phyloP scores from a whole-genome alignment of 768 basidiomycete genomes.

The Mycena vulgaris region DNA sequence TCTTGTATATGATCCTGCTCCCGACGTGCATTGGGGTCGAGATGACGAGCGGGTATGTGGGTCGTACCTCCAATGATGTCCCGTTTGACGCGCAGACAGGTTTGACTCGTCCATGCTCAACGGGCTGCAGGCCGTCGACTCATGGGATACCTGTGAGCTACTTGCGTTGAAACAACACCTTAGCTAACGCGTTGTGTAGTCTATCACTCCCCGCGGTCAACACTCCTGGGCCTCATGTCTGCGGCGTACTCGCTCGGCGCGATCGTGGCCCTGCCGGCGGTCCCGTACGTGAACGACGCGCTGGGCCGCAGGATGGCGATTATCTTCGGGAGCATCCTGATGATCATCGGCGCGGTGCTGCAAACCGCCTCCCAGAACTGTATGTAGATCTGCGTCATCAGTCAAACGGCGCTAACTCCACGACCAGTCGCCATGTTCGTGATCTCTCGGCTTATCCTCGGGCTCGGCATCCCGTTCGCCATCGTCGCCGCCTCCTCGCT shows the following conservation, averaged over 20 bases:
- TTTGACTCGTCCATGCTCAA: conserved; percentile 77
- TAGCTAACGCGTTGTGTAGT: conserved; percentile 54
- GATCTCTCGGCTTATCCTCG: conserved; percentile 67
- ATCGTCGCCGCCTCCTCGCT: conserved; percentile 77
- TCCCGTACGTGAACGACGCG: conserved; percentile 65
- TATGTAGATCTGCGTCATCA: conserved; percentile 40
- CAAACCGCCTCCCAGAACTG: conserved; percentile 66
- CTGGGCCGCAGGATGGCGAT: conserved; percentile 69
- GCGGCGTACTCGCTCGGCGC: conserved; percentile 75
- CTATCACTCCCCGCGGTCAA: conserved; percentile 68
- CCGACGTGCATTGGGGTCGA: conserved; percentile 75
- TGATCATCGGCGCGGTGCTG: conserved; percentile 63
- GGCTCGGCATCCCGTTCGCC: conserved; percentile 63
- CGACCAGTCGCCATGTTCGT: conserved; percentile 71
- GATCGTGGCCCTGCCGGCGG: conserved; percentile 67
- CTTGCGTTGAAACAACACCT: no score
- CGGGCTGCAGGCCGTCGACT: conserved; percentile 71
- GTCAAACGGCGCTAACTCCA: no score
- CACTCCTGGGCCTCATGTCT: conserved; percentile 70
- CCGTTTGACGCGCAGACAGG: no score
- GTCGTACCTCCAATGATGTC: background rate
- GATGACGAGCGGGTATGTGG: conserved; percentile 70
- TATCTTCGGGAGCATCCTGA: conserved; percentile 64
- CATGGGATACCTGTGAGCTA: conserved; percentile 69
- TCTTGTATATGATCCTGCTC: conserved; percentile 69